Conservation (phyloP, 495 filamentous ascomycete species). For the Neurospora africana region DNA sequence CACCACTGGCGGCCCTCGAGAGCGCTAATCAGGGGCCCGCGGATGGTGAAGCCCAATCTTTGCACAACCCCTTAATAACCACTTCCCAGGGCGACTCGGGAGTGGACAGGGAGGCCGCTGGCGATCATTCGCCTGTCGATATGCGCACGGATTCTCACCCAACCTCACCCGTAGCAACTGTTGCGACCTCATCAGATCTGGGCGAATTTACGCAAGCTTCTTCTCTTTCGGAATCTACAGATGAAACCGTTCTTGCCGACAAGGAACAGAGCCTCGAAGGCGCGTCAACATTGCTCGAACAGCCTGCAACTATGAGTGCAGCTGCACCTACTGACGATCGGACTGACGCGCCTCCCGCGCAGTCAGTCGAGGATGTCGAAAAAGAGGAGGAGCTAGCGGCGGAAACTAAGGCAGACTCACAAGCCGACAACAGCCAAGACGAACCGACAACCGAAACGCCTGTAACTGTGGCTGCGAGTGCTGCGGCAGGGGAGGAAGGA, state of each 20-base stretch:
- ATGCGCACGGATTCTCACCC: conserved; percentile 39
- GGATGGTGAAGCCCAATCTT: not conserved
- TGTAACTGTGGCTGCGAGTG: not conserved
- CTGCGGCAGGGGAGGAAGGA: not conserved
- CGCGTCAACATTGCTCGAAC: not conserved
- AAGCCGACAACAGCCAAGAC: not conserved
- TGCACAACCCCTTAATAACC: conserved; percentile 5
- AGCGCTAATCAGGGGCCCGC: not conserved
- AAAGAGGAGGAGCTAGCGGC: not conserved
- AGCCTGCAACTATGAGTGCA: not conserved
- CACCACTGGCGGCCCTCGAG: not conserved
- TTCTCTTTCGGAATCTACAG: conserved; percentile 43
- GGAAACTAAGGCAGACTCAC: not conserved
- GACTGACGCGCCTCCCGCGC: conserved; percentile 2
- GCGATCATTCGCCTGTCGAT: conserved; percentile 25
- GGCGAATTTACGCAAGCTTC: conserved; percentile 45
- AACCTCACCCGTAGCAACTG: conserved; percentile 33
- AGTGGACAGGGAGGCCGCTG: conserved; percentile 24
- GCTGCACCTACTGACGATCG: not conserved
- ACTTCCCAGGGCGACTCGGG: conserved; percentile 30
- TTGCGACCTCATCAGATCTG: conserved; percentile 35
- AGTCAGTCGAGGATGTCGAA: not conserved
- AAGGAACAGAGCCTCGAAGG: conserved; percentile 8
- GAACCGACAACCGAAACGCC: not conserved
- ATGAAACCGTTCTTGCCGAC: conserved; percentile 34